A percentile compares a stretch with the other conserved stretches of the same genome.
phyloP scores from a whole-genome alignment of 805 yeast species.

The Yamadazyma laniorum region DNA sequence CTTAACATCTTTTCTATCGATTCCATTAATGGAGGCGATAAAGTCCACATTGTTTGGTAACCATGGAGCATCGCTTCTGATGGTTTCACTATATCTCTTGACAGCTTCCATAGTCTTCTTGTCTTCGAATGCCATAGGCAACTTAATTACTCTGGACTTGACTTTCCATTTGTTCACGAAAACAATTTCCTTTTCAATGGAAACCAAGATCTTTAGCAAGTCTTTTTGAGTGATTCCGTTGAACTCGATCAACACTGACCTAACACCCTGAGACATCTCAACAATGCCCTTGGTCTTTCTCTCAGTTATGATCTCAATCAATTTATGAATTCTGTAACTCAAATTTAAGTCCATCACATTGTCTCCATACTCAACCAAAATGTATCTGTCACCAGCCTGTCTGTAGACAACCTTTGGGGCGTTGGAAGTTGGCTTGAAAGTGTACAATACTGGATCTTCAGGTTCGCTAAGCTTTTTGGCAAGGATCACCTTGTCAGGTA shows the following conservation, averaged over 20 bases:
- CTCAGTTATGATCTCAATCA: slow-evolving; percentile 67
- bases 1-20: slow-evolving; percentile 70
- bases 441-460: slow-evolving; percentile 69
- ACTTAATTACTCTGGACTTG: slow-evolving; percentile 72
- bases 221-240: slow-evolving; percentile 62
- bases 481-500: slow-evolving; percentile 29
- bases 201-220: slow-evolving; percentile 61
- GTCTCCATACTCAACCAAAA: slow-evolving; percentile 91
- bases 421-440: slow-evolving; percentile 43
- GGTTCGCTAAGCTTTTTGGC: slow-evolving; percentile 29
- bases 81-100: slow-evolving; percentile 87
- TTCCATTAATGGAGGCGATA: slow-evolving; percentile 82
- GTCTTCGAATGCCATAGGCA: slow-evolving; percentile 98
- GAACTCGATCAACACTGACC: slow-evolving; percentile 88
- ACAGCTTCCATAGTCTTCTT: slow-evolving; percentile 86
- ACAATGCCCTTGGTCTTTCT: slow-evolving; percentile 75
- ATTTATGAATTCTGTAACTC: slow-evolving; percentile 79
- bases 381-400: slow-evolving; percentile 95
- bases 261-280: slow-evolving; percentile 96
- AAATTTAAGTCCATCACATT: slow-evolving; percentile 80
- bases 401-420: slow-evolving; percentile 80
- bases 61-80: slow-evolving; percentile 94
- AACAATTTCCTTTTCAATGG: slow-evolving; percentile 73
- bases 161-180: slow-evolving; percentile 82
- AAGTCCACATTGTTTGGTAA: slow-evolving; percentile 96